Evolutionary conservation across 805 yeast species (phyloP).

Genomic region (Vanderwaltozyma verrucispora): DNA sequence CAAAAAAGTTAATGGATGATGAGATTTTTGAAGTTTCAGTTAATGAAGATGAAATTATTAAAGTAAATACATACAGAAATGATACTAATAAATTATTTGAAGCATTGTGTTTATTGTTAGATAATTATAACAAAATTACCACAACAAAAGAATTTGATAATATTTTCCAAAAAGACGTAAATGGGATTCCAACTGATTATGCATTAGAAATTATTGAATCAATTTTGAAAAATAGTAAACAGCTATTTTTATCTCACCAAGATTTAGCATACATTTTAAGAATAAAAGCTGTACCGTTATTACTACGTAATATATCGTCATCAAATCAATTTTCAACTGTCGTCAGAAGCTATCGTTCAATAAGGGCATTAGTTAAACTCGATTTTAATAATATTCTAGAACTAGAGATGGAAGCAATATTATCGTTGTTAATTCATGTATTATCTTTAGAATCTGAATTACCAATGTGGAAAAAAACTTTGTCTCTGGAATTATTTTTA

Average conservation of each 20-base stretch:
- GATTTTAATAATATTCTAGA: constrained; percentile 53
- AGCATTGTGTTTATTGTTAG: constrained; percentile 55
- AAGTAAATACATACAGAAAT: constrained; percentile 43
- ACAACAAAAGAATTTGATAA: constrained; percentile 38
- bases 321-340: constrained; percentile 51
- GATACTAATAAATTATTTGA: constrained; percentile 63
- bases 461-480: constrained; percentile 61
- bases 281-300: constrained; percentile 61
- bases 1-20: constrained; percentile 12
- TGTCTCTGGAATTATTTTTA: constrained; percentile 64
- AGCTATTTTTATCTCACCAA: constrained; percentile 42
- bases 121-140: constrained; percentile 31
- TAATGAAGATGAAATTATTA: constrained; percentile 35
- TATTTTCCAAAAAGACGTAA: constrained; percentile 43
- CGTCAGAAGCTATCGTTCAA: constrained; percentile 66
- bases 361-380: constrained; percentile 45
- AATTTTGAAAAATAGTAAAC: constrained; percentile 52
- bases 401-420: constrained; percentile 71
- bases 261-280: constrained; percentile 62
- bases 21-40: constrained; percentile 29
- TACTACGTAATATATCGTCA: constrained; percentile 55
- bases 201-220: constrained; percentile 81
- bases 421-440: constrained; percentile 66
- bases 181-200: constrained; percentile 47
- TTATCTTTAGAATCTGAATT: constrained; percentile 45